These are phyloP conservation scores for Scheffersomyces lignicola DNA, from an alignment of 1,139 yeast genomes.

Conservation along the genomic window DNA sequence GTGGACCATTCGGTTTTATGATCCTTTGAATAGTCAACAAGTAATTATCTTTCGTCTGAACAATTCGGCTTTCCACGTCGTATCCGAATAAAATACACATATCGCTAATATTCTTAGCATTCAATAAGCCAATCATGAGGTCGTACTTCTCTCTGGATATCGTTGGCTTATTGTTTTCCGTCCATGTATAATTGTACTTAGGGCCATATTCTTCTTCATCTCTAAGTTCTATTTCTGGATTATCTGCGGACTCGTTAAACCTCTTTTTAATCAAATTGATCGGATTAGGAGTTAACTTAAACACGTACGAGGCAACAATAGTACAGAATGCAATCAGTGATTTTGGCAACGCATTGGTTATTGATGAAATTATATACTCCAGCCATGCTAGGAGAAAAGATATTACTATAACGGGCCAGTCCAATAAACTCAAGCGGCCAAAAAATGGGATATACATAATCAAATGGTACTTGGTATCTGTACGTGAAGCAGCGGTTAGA, in stretches of 20 bases:
- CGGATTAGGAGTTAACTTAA: slow-evolving; percentile 29
- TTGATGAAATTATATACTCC: slow-evolving; percentile 34
- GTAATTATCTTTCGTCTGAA: slow-evolving; percentile 40
- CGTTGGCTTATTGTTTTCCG: slow-evolving; percentile 11
- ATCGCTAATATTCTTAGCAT: slow-evolving; percentile 32
- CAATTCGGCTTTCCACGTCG: slow-evolving; percentile 37
- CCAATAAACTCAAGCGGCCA: slow-evolving; percentile 33
- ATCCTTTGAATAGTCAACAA: slow-evolving; percentile 37
- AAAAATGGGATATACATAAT: slow-evolving; percentile 38
- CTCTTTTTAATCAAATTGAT: slow-evolving; percentile 23
- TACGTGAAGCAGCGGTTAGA: too few species aligned
- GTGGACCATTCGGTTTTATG: slow-evolving; percentile 7
- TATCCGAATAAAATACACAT: slow-evolving; percentile 43
- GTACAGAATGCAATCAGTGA: slow-evolving; percentile 32
- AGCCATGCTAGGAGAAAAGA: slow-evolving; percentile 43
- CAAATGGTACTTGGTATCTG: too few species aligned
- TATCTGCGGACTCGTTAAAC: slow-evolving; percentile 8
- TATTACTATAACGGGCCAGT: slow-evolving; percentile 37
- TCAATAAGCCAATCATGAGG: slow-evolving; percentile 31
- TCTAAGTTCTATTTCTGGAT: slow-evolving; percentile 10
- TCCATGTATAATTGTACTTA: slow-evolving; percentile 12
- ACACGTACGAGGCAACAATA: slow-evolving; percentile 26
- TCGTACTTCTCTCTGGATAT: slow-evolving; percentile 23
- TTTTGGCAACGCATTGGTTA: slow-evolving; percentile 36
- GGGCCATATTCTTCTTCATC: slow-evolving; percentile 14